Evolutionary conservation across 208 protist species (phyloP).

Genomic region (Leishmania guyanensis): DNA sequence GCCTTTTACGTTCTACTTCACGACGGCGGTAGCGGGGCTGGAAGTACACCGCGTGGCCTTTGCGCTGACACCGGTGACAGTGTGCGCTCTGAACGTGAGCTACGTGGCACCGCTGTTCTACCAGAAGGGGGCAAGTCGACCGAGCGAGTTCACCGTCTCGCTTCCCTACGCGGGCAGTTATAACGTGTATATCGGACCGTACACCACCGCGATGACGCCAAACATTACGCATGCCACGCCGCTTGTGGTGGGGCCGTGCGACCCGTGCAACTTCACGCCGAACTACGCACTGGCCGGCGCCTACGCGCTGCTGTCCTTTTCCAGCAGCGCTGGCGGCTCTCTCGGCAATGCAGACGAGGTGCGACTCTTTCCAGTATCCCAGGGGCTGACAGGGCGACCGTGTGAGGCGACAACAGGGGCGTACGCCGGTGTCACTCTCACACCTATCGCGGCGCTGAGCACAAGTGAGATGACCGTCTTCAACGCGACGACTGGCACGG

Average conservation of each 20-base stretch:
- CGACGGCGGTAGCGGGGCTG: constrained; percentile 31
- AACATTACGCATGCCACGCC: constrained; percentile 61
- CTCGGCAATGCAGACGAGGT: constrained; percentile 58
- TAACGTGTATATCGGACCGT: constrained; percentile 66
- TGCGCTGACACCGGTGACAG: constrained; percentile 36
- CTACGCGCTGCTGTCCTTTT: constrained; percentile 55
- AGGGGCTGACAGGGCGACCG: constrained; percentile 46
- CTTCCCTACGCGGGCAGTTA: constrained; percentile 57
- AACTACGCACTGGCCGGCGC: constrained; percentile 58
- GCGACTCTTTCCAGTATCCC: constrained; percentile 65
- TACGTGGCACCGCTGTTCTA: constrained; percentile 64
- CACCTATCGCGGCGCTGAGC: constrained; percentile 31
- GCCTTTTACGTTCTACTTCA: constrained; percentile 68
- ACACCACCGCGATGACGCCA: constrained; percentile 29
- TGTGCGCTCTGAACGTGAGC: constrained; percentile 46
- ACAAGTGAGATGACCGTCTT: constrained; percentile 46
- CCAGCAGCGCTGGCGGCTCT: constrained; percentile 42
- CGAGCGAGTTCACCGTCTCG: constrained; percentile 58
- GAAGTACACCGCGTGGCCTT: constrained; percentile 64
- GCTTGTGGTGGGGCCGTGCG: constrained; percentile 67
- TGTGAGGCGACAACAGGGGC: constrained; percentile 58
- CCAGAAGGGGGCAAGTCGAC: constrained; percentile 17
- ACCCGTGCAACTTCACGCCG: constrained; percentile 78
- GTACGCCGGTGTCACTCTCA: constrained; percentile 59
- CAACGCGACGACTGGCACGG: constrained; percentile 44